Percentiles rank a stretch among this genome's conserved stretches.
These are phyloP conservation scores for Penicillium waksmanii DNA, from an alignment of 495 filamentous ascomycete genomes.

Conservation along the genomic window DNA sequence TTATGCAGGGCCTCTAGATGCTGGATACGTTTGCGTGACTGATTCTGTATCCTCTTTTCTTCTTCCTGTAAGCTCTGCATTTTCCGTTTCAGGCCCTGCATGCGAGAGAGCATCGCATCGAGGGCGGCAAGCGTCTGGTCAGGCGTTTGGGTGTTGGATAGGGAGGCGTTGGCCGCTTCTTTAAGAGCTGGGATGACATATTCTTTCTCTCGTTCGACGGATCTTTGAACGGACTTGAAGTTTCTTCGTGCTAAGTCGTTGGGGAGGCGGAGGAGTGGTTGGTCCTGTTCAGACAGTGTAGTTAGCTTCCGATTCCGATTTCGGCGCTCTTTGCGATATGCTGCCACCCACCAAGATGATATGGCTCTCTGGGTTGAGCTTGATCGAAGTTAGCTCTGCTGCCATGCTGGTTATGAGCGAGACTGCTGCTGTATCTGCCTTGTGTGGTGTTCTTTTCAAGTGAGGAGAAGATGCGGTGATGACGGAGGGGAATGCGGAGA, in stretches of 20 bases:
- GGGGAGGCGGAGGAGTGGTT: conserved; percentile 90
- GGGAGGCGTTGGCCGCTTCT: conserved; percentile 66
- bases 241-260: conserved; percentile 90
- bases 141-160: conserved; percentile 60
- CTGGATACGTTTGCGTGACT: conserved; percentile 73
- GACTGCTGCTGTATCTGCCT: background rate
- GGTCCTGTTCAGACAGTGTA: conserved; percentile 65
- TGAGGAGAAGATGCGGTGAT: conserved; percentile 21
- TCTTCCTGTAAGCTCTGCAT: conserved; percentile 76
- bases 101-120: conserved; percentile 79
- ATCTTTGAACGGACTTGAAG: conserved; percentile 83
- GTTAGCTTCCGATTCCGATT: conserved; percentile 20
- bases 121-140: conserved; percentile 74
- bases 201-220: conserved; percentile 77
- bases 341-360: conserved; percentile 61
- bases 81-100: conserved; percentile 87
- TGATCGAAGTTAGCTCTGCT: conserved; percentile 60
- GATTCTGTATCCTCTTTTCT: conserved; percentile 70
- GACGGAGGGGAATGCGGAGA: conserved; percentile 33
- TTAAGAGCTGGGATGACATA: conserved; percentile 70
- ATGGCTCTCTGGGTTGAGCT: conserved; percentile 75
- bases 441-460: background rate
- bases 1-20: conserved; percentile 79
- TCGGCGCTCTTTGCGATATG: conserved; percentile 12
- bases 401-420: conserved; percentile 37